Base-by-base conservation (phyloP, 768 basidiomycete genomes). In the Lactarius deliciosus region DNA sequence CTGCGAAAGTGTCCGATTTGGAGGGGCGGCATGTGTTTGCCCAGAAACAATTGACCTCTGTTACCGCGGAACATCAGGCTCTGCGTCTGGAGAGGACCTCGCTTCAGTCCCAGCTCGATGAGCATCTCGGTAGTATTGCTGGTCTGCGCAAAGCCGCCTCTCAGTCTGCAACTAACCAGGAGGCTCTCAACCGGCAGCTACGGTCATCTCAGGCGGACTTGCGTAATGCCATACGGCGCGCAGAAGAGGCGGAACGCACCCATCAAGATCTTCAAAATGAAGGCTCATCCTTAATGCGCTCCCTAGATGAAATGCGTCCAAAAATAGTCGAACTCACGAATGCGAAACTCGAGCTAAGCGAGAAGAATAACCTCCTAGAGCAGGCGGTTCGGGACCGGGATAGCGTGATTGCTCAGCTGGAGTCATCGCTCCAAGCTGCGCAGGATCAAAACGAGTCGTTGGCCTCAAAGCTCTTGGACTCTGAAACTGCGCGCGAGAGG, bases 251-350 rank as follows among this genome's bases (percentile, higher is more conserved):
- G 0, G 91, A 93, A 75, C 81, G 79, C 71, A 86, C 79, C 4
- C 88, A 91, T 72, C 84, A 85, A 72, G 86, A 85, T 66, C 80
- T 95, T 3, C 92, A 93, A 72, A 78, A 80, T 0, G 93, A 95
- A 76, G 91, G 92, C 47, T 86, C 83, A n/a, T 82, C 80, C 61
- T 81, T 95, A 40, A 85, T 94, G 86, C 85, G 82, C 34, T 87
- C 90, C n/a, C 77, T 94, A 66, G 88, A 94, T 69, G 91, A 94
- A 76, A 89, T 94, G 86, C 84, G 89, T 36, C 85, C 90, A 47
- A 94, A 94, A 79, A 86, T 94, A 68, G 87, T 93, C 25, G 87
- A 92, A 73, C 80, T 96, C 62, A 92, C 90, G 3, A 84, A 86
- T 43, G 82, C 80, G 67, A 91, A 88, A 74, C 77, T 91, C 16